phyloP scores from a whole-genome alignment of 1,284 basidiomycete species.

The Ganoderma lingzhi region DNA sequence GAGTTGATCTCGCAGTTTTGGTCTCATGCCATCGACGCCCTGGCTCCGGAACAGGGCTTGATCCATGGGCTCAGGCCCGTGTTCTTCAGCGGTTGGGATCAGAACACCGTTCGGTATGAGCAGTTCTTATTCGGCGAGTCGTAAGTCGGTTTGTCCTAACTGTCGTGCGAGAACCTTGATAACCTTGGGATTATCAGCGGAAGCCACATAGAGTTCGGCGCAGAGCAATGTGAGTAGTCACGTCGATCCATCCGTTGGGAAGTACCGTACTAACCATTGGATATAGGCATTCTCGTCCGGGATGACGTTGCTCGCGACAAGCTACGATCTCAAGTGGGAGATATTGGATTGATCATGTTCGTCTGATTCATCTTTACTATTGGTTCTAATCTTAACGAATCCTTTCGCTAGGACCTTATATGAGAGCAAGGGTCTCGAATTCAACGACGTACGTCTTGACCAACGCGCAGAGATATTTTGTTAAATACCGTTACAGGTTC shows the following conservation, averaged over 20 bases:
- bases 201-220: slow-evolving; percentile 68
- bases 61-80: slow-evolving; percentile 68
- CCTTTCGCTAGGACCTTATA: slow-evolving; percentile 63
- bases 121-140: slow-evolving; percentile 64
- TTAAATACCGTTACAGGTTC: slow-evolving; percentile 52
- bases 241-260: too few species aligned
- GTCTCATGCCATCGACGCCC: slow-evolving; percentile 69
- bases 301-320: slow-evolving; percentile 59
- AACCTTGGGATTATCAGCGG: slow-evolving; percentile 45
- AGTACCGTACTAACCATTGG: background rate
- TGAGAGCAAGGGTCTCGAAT: slow-evolving; percentile 79
- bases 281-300: slow-evolving; percentile 72
- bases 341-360: slow-evolving; percentile 70
- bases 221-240: slow-evolving; percentile 62
- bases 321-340: slow-evolving; percentile 62
- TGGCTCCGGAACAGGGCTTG: slow-evolving; percentile 65
- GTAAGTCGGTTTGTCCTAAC: slow-evolving; percentile 37
- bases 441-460: slow-evolving; percentile 65
- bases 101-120: slow-evolving; percentile 59
- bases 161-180: background rate
- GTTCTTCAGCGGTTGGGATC: slow-evolving; percentile 64
- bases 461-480: background rate
- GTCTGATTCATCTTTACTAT: slow-evolving; percentile 27
- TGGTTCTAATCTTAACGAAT: background rate
- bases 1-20: slow-evolving; percentile 70